A percentile compares a stretch with the other conserved stretches of the same genome.
These are phyloP conservation scores for Pyrenophora tritici-repentis DNA, from an alignment of 2,329 filamentous ascomycete species.

Conservation along the genomic window DNA sequence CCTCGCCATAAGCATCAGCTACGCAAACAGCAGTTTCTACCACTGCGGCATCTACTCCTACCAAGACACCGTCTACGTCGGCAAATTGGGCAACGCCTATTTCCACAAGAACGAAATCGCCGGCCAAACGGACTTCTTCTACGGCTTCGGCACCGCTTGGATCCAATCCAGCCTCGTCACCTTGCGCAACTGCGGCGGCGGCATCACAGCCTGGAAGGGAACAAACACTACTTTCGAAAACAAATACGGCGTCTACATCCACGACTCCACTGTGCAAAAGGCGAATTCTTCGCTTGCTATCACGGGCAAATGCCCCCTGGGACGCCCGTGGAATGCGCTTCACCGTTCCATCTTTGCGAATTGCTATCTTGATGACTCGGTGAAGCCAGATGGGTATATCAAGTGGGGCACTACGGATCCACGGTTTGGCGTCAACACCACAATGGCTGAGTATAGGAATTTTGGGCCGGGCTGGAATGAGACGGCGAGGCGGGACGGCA, in stretches of 20 bases:
- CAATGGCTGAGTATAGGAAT: slow-evolving; percentile 61
- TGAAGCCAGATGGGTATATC: slow-evolving; percentile 61
- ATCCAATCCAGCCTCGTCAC: slow-evolving; percentile 60
- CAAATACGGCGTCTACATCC: slow-evolving; percentile 70
- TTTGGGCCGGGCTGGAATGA: slow-evolving; percentile 61
- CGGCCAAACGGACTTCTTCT: slow-evolving; percentile 71
- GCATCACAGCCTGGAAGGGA: slow-evolving; percentile 72
- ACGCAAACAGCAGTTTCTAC: slow-evolving; percentile 71
- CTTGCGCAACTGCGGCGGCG: slow-evolving; percentile 66
- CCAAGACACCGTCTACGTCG: slow-evolving; percentile 71
- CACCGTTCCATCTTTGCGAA: slow-evolving; percentile 64
- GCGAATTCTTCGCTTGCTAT: slow-evolving; percentile 56
- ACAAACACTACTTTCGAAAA: slow-evolving; percentile 69
- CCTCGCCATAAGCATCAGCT: slow-evolving; percentile 64
- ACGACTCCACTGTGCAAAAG: slow-evolving; percentile 58
- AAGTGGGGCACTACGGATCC: slow-evolving; percentile 55
- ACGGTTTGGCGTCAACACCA: slow-evolving; percentile 49
- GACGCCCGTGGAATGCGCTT: slow-evolving; percentile 65
- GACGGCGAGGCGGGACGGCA: slow-evolving; percentile 50
- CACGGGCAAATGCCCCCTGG: slow-evolving; percentile 59
- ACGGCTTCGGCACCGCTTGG: slow-evolving; percentile 70
- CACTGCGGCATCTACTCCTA: slow-evolving; percentile 69
- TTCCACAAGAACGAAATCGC: slow-evolving; percentile 65
- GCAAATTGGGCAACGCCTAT: slow-evolving; percentile 69
- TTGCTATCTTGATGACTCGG: slow-evolving; percentile 60